These are phyloP conservation scores for Candolleomyces efflorescens DNA, from an alignment of 768 basidiomycete genomes.

Conservation along the genomic window DNA sequence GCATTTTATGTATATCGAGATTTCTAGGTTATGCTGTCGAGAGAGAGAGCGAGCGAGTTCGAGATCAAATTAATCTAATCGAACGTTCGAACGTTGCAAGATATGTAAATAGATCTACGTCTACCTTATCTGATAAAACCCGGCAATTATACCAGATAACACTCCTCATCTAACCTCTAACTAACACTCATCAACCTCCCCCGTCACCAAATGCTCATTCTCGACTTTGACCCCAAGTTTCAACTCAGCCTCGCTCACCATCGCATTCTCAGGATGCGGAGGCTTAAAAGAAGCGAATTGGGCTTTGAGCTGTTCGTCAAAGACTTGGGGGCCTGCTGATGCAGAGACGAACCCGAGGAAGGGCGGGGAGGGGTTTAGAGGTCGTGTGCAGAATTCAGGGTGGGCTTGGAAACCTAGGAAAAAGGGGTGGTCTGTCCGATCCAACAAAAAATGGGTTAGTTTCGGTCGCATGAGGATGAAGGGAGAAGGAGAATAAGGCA, in stretches of 20 bases:
- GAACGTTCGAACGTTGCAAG: too few relatives aligned
- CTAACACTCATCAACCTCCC: background rate
- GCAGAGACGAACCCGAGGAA: conserved; percentile 97
- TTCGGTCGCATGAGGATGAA: too few relatives aligned
- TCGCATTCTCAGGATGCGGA: conserved; percentile 70
- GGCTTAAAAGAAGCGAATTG: conserved; percentile 63
- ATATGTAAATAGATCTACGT: too few relatives aligned
- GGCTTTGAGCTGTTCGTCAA: conserved; percentile 68
- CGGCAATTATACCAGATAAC: too few relatives aligned
- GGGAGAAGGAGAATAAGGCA: too few relatives aligned
- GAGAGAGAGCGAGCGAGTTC: too few relatives aligned
- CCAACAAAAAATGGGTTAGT: conserved; percentile 2
- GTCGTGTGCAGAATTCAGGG: conserved; percentile 97
- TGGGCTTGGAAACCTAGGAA: conserved; percentile 95
- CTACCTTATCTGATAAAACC: background rate
- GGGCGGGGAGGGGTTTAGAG: conserved; percentile 94
- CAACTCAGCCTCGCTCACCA: conserved; percentile 65
- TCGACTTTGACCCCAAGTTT: background rate
- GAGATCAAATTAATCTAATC: too few relatives aligned
- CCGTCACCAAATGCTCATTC: background rate
- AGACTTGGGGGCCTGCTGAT: conserved; percentile 43
- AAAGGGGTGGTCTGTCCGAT: conserved; percentile 84
- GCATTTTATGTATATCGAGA: too few relatives aligned
- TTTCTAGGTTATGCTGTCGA: too few relatives aligned
- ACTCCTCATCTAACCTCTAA: background rate